Evolutionary conservation across 495 filamentous ascomycete genomes (phyloP).

Genomic region (Parachaetomium inaequale): DNA sequence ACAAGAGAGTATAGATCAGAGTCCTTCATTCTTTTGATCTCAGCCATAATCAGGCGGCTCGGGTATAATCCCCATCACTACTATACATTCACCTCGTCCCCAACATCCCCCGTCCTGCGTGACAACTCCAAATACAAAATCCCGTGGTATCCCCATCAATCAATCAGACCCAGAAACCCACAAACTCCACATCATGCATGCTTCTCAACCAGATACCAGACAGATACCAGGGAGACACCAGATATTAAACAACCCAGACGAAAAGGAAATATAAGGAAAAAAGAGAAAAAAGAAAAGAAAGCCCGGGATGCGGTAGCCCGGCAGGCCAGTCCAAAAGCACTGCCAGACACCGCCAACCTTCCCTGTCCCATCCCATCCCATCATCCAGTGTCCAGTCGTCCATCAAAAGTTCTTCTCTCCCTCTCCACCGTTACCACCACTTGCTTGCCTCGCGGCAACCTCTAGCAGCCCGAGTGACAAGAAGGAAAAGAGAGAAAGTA

Average conservation of each 20-base stretch:
- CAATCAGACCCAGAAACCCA: neutral
- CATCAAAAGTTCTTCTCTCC: neutral
- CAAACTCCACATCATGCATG: slow-evolving; percentile 22
- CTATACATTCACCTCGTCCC: slow-evolving; percentile 8
- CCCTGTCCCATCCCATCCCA: neutral
- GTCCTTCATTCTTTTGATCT: slow-evolving; percentile 9
- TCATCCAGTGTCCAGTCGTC: slow-evolving; percentile 20
- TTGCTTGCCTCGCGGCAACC: slow-evolving; percentile 32
- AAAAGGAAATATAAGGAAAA: slow-evolving; percentile 16
- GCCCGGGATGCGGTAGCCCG: neutral
- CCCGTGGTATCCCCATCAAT: slow-evolving; percentile 10
- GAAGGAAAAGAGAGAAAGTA: neutral
- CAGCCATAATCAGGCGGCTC: slow-evolving; percentile 5
- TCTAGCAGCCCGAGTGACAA: slow-evolving; percentile 11
- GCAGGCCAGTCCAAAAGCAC: slow-evolving; percentile 20
- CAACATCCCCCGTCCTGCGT: too few relatives aligned
- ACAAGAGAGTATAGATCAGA: slow-evolving; percentile 1
- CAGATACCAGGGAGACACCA: slow-evolving; percentile 13
- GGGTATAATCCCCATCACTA: slow-evolving; percentile 13
- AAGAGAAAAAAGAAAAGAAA: slow-evolving; percentile 16
- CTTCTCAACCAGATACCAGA: slow-evolving; percentile 12
- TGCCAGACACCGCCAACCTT: neutral
- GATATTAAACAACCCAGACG: slow-evolving; percentile 8
- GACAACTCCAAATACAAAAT: neutral
- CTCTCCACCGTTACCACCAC: slow-evolving; percentile 11